These are phyloP conservation scores for Cyberlindnera suaveolens DNA, from an alignment of 805 yeast species.

Conservation along the genomic window DNA sequence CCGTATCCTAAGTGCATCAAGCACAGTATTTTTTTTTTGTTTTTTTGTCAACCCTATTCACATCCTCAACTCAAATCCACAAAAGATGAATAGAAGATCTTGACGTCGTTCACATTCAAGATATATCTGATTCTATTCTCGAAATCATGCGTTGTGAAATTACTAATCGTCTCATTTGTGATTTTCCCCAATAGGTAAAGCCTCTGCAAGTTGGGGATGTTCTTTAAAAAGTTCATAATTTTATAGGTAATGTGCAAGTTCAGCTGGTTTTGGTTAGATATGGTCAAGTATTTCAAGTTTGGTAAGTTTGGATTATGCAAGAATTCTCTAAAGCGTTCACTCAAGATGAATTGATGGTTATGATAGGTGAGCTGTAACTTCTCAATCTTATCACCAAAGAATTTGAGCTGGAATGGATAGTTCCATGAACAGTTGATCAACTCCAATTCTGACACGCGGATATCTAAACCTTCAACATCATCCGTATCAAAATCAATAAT, in stretches of 20 bases:
- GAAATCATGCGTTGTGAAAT: conserved; percentile 23
- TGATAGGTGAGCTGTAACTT: conserved; percentile 23
- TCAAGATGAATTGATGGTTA: conserved; percentile 28
- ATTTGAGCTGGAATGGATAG: conserved; percentile 42
- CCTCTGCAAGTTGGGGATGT: conserved; percentile 26
- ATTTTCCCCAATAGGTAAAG: conserved; percentile 27
- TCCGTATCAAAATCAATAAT: conserved; percentile 37
- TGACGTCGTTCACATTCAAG: conserved; percentile 26
- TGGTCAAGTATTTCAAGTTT: conserved; percentile 21
- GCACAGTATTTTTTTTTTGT: neutral
- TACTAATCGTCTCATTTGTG: conserved; percentile 27
- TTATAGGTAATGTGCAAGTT: conserved; percentile 27
- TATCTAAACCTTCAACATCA: conserved; percentile 17
- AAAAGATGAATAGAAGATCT: conserved; percentile 29
- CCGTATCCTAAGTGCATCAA: neutral
- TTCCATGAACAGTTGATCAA: conserved; percentile 49
- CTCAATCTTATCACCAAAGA: conserved; percentile 23
- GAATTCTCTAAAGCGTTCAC: conserved; percentile 30
- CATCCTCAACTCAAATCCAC: conserved; percentile 5
- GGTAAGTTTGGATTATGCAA: conserved; percentile 24
- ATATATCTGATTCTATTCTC: conserved; percentile 23
- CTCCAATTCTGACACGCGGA: conserved; percentile 20
- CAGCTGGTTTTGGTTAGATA: conserved; percentile 23
- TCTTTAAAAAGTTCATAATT: conserved; percentile 26
- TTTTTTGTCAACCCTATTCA: neutral